A percentile compares a stretch with the other conserved stretches of the same genome.
Conservation (phyloP, 164 flowering plant genomes). For the Vitis amurensis region DNA sequence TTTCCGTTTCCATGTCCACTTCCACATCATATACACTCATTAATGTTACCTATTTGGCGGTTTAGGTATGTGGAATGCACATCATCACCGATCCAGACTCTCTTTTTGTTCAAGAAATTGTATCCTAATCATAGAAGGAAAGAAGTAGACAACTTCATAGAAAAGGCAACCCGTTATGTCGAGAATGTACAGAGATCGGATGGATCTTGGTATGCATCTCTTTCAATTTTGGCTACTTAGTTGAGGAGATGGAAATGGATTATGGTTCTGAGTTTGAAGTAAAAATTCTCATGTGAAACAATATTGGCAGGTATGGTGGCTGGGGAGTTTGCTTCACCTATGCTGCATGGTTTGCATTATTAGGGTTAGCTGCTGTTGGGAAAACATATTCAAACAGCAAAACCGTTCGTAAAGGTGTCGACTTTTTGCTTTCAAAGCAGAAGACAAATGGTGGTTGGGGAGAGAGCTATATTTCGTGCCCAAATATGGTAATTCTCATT, state of each 20-base stretch:
- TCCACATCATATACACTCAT: too few species aligned
- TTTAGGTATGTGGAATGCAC: slow-evolving; percentile 38
- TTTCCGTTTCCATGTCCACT: not conserved
- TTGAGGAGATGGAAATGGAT: too few species aligned
- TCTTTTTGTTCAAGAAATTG: slow-evolving; percentile 34
- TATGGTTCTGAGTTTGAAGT: not conserved
- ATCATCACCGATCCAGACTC: slow-evolving; percentile 35
- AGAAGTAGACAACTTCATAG: slow-evolving; percentile 36
- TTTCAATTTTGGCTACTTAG: too few species aligned
- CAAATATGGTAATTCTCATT: slow-evolving; percentile 30
- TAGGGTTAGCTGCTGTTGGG: slow-evolving; percentile 41
- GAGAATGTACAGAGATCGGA: slow-evolving; percentile 38
- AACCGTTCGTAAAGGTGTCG: slow-evolving; percentile 36
- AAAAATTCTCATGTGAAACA: not conserved
- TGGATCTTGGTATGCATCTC: slow-evolving; percentile 43
- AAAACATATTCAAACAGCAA: slow-evolving; percentile 34
- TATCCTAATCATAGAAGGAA: slow-evolving; percentile 44
- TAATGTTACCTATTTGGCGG: too few species aligned
- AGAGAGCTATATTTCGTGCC: slow-evolving; percentile 53
- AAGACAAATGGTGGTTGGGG: slow-evolving; percentile 56
- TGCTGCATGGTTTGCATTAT: slow-evolving; percentile 46
- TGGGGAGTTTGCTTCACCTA: slow-evolving; percentile 60
- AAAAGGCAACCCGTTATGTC: slow-evolving; percentile 28
- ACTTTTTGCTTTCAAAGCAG: slow-evolving; percentile 40
- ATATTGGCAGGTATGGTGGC: slow-evolving; percentile 41